Evolutionary conservation across 139 green algal genomes (phyloP), one percentile per base, ranked within the genome.

Genomic region (Volvox africanus): DNA sequence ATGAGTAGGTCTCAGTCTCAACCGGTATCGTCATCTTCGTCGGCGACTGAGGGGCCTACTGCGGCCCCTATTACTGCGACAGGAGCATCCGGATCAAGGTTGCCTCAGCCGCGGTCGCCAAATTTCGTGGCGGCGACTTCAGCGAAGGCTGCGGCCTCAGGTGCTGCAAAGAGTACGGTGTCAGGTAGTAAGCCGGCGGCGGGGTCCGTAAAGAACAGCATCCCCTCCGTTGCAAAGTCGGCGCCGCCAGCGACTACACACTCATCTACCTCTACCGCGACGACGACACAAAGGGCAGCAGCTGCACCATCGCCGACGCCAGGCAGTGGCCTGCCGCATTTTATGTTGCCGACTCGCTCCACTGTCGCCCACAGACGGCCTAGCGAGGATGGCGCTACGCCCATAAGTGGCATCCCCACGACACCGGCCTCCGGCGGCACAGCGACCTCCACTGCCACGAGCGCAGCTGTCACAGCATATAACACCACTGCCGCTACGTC

Each of bases 261-360:
- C 44, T 55, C 44, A 55, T 55, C 44, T 9, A 55, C 44, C 44
- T 55, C 44, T 55, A 55, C 44, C 5, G 44, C 44, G 44, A 55
- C 44, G 44, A 55, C 44, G 44, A 55, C 44, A 9, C 44, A 55
- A 55, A 55, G 19, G 76, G 3, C 76, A 36, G 2, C 76, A 36
- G 32, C 76, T 30, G 13, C 78, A 50, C 17, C 33, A 36, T 19
- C 76, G 76, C 26, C 76, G 24, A 3, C 81, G 0, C 0, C 83
- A 3, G 67, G 35, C 83, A 22, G 50, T 69, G 26, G 24, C 84
- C 21, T 90, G 19, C 86, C 86, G 30, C 86, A 77, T 55, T 90
- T 90, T 71, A 90, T 90, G 86, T 9, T 84, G 20, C 73, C 73
- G 36, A 90, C 86, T 22, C 73, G 73, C n/a, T 83, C 86, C 86